phyloP scores from a whole-genome alignment of 179 eudicot genomes.

The Camellia oleifera region DNA sequence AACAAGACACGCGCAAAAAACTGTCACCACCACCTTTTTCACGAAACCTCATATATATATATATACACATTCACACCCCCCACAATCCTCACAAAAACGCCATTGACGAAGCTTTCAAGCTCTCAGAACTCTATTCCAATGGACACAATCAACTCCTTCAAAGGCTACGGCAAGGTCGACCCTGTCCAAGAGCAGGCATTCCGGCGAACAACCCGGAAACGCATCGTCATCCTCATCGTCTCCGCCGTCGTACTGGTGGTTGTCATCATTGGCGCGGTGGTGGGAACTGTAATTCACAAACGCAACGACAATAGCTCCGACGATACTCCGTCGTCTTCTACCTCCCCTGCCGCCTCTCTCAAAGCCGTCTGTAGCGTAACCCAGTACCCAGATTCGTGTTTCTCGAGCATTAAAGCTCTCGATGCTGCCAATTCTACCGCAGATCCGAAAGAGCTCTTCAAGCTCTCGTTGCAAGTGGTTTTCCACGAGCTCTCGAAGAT shows the following conservation, averaged over 20 bases:
- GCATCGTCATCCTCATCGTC: constrained; percentile 37
- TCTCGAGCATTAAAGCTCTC: constrained; percentile 26
- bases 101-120: neutral
- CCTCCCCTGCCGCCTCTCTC: constrained; percentile 33
- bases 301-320: constrained; percentile 10
- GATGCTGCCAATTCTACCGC: constrained; percentile 21
- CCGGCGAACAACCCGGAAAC: constrained; percentile 43
- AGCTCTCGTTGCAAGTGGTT: constrained; percentile 39
- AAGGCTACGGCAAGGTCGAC: constrained; percentile 78
- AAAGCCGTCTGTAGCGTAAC: constrained; percentile 56
- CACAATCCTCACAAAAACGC: neutral
- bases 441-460: constrained; percentile 36
- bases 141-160: constrained; percentile 72
- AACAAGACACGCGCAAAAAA: too few species aligned
- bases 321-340: constrained; percentile 10
- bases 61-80: neutral
- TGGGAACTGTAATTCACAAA: constrained; percentile 30
- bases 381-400: constrained; percentile 44
- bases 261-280: constrained; percentile 32
- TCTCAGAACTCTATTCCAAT: constrained; percentile 15
- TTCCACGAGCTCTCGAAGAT: constrained; percentile 23
- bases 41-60: neutral
- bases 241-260: constrained; percentile 39
- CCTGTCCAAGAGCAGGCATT: constrained; percentile 46
- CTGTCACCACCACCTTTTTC: neutral